phyloP scores from a whole-genome alignment of 257 asterid genomes.

The Jacaranda copaia region DNA sequence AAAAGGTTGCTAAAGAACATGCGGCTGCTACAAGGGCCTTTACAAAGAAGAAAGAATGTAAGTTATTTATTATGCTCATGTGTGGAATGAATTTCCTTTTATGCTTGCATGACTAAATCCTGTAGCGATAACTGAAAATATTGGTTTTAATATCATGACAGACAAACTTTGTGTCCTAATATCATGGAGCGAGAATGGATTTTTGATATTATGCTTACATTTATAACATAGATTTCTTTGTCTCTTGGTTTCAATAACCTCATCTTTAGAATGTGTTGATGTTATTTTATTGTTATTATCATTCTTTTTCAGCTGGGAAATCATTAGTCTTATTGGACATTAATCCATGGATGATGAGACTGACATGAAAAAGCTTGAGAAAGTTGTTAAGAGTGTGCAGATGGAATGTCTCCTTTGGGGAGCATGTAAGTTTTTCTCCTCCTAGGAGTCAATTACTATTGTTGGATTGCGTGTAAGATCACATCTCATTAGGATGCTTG shows the following conservation, averaged over 20 bases:
- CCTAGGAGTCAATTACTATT: background rate
- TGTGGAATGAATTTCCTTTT: background rate
- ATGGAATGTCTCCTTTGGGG: slow-evolving; percentile 74
- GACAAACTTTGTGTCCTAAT: background rate
- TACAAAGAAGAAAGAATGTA: slow-evolving; percentile 90
- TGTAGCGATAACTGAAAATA: background rate
- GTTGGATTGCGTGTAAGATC: background rate
- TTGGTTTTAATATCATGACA: background rate
- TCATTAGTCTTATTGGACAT: slow-evolving; percentile 66
- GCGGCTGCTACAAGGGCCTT: slow-evolving; percentile 89
- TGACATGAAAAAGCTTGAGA: slow-evolving; percentile 77
- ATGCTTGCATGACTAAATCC: background rate
- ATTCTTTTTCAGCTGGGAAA: slow-evolving; percentile 36
- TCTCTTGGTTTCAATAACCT: background rate
- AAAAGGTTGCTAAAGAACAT: slow-evolving; percentile 89
- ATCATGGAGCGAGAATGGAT: background rate
- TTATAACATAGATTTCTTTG: background rate
- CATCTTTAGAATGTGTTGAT: background rate
- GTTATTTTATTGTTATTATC: background rate
- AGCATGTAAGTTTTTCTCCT: slow-evolving; percentile 53
- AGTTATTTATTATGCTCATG: slow-evolving; percentile 32
- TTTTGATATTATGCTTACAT: background rate
- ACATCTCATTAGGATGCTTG: background rate
- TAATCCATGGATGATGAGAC: slow-evolving; percentile 67
- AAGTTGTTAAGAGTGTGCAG: slow-evolving; percentile 62